Evolutionary conservation across 2,329 filamentous ascomycete species (phyloP).

Genomic region (Lasiodiplodia citricola): DNA sequence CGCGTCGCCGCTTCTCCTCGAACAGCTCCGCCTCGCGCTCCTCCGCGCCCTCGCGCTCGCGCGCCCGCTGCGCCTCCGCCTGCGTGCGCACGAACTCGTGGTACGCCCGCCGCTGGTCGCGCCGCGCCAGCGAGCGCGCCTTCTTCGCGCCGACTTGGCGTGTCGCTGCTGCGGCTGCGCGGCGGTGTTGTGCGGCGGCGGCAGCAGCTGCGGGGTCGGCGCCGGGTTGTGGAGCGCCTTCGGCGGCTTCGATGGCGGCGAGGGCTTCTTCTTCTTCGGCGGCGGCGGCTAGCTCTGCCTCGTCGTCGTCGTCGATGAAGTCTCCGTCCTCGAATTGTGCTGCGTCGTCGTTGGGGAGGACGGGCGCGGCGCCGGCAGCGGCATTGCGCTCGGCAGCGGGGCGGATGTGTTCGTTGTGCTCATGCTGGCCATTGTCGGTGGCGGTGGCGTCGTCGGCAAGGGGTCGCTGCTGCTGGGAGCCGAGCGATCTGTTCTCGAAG

Average conservation of each 20-base stretch:
- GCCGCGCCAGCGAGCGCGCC: slow-evolving; percentile 53
- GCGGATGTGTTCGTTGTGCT: background rate
- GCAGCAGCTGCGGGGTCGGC: slow-evolving; percentile 28
- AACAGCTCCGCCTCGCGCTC: slow-evolving; percentile 52
- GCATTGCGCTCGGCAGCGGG: background rate
- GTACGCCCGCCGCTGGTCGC: slow-evolving; percentile 51
- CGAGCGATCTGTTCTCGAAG: slow-evolving; percentile 36
- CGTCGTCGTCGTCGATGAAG: slow-evolving; percentile 30
- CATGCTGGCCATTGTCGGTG: background rate
- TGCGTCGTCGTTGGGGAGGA: background rate
- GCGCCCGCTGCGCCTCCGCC: slow-evolving; percentile 51
- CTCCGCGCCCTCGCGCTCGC: slow-evolving; percentile 49
- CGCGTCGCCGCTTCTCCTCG: slow-evolving; percentile 48
- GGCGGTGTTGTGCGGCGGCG: slow-evolving; percentile 42
- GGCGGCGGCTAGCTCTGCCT: background rate
- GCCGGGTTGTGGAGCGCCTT: background rate
- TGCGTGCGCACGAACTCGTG: slow-evolving; percentile 57
- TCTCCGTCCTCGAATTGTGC: slow-evolving; percentile 23
- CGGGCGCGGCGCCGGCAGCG: background rate
- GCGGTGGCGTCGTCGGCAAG: background rate
- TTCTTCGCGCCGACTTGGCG: slow-evolving; percentile 55
- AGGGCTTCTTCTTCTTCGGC: slow-evolving; percentile 19
- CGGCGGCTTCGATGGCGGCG: background rate
- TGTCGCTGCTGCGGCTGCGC: slow-evolving; percentile 32
- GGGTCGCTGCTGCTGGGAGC: background rate